Percentiles rank a stretch among this genome's conserved stretches.
Evolutionary conservation across 1,284 basidiomycete species (phyloP).

Genomic region (Lignosus rhinocerotis): DNA sequence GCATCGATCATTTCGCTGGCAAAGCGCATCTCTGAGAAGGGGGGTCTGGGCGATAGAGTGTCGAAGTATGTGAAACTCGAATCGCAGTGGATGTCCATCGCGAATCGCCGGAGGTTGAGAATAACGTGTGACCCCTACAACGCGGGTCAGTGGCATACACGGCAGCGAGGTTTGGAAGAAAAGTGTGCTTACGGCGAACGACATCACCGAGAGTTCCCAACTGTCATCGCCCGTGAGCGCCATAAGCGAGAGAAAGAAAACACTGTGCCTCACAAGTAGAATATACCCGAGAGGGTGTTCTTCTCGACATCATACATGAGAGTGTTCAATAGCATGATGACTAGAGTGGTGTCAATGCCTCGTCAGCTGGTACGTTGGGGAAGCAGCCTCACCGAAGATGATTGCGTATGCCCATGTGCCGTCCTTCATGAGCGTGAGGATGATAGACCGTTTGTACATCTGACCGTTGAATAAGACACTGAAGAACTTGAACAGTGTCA

Average conservation of each 20-base stretch:
- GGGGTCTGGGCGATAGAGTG: no score
- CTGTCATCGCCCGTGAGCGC: neutral
- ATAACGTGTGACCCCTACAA: no score
- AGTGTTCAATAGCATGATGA: constrained; percentile 16
- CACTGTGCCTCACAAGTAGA: constrained; percentile 10
- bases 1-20: no score
- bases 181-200: constrained; percentile 15
- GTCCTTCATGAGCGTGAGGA: constrained; percentile 36
- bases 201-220: constrained; percentile 18
- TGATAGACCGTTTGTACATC: constrained; percentile 33
- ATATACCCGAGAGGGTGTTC: constrained; percentile 9
- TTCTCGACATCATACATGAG: constrained; percentile 14
- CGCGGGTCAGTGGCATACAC: no score
- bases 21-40: no score
- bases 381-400: constrained; percentile 15
- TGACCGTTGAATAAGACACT: constrained; percentile 24
- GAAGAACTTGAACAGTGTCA: constrained; percentile 36
- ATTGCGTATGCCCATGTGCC: constrained; percentile 44
- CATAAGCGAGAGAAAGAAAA: no score
- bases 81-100: no score
- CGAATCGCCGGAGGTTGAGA: no score
- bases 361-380: no score
- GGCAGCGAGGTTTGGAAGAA: no score
- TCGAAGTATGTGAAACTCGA: no score
- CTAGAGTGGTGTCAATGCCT: constrained; percentile 1